Base-by-base conservation (phyloP, 2,329 filamentous ascomycete genomes). In the Epichloe hybrida region DNA sequence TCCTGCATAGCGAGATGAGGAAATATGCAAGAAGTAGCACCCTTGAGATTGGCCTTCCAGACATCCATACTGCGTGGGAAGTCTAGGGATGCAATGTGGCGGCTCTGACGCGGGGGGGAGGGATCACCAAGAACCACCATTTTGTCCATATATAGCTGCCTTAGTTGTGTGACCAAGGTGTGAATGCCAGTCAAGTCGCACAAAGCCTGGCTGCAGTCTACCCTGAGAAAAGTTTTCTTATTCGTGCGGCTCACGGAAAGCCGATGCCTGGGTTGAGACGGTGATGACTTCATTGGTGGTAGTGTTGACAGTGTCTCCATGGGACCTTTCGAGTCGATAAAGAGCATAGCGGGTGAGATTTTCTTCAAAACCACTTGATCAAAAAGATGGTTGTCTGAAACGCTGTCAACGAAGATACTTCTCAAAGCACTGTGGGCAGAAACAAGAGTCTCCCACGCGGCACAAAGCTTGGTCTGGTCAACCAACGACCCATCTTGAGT, bases 321-420 rank as follows among this genome's bases (percentile, higher is more conserved):
- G 52, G 46, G 67, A 57, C 58, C 49, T 0, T 62, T 63, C 2
- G 70, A 69, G 48, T 78, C 75, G 43, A 79, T 69, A 49, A 77
- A 78, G 4, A 78, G 62, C 70, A 78, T 77, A 37, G 66, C 69
- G 0, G 75, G 73, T 0, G 73, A 76, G 15, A 68, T 65, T 45
- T 66, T 69, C 8, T 67, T 67, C 2, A 79, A 59, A 5, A 79
- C 62, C 11, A 77, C 66, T 55, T 72, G 72, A 51, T 77, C 73
- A 51, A 72, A 77, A 0, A 77, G 60, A 0, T 72, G 72, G 5
- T 71, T 66, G 38, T 70, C 66, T 11, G 72, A 70, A 12, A 75
- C 64, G 36, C 73, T 74, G 44, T 75, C 73, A 42, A 70, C 71
- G 51, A 79, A 79, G 17, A 77, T 65, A 3, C 74, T 77, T 40